A percentile compares a stretch with the other conserved stretches of the same genome.
Evolutionary conservation across 768 basidiomycete species (phyloP).

Genomic region (Tylopilus intermedius): DNA sequence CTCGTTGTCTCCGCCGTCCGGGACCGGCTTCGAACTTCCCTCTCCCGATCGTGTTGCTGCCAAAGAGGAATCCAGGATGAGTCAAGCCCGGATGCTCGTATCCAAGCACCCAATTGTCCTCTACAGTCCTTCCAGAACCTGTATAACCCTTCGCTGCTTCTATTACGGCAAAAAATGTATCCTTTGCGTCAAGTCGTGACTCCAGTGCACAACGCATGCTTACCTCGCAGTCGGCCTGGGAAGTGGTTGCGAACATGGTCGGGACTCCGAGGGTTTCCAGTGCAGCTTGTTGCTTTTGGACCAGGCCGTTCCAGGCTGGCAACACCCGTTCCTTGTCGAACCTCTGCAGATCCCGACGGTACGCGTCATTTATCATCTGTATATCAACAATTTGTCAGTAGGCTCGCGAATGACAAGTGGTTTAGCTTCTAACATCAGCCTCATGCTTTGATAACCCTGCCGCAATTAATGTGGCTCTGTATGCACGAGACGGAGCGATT

Average conservation of each 20-base stretch:
- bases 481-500: background rate
- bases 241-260: conserved; percentile 59
- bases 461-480: conserved; percentile 66
- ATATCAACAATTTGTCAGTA: conserved; percentile 17
- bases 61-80: background rate
- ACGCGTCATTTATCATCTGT: conserved; percentile 68
- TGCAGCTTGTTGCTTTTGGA: conserved; percentile 61
- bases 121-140: conserved; percentile 57
- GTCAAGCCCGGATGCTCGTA: background rate
- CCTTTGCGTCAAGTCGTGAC: background rate
- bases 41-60: background rate
- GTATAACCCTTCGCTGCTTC: conserved; percentile 68
- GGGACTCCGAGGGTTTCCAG: conserved; percentile 62
- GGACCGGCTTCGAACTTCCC: background rate
- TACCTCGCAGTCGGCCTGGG: conserved; percentile 53
- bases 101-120: background rate
- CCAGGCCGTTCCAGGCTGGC: conserved; percentile 73
- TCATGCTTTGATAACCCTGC: conserved; percentile 64
- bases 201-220: conserved; percentile 12
- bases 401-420: conserved; percentile 1
- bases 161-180: conserved; percentile 25
- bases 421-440: conserved; percentile 29
- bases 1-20: conserved; percentile 1
- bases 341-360: conserved; percentile 57
- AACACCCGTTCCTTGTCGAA: conserved; percentile 70